Evolutionary conservation across 2,329 filamentous ascomycete genomes (phyloP).

Genomic region (Fusarium sp.): DNA sequence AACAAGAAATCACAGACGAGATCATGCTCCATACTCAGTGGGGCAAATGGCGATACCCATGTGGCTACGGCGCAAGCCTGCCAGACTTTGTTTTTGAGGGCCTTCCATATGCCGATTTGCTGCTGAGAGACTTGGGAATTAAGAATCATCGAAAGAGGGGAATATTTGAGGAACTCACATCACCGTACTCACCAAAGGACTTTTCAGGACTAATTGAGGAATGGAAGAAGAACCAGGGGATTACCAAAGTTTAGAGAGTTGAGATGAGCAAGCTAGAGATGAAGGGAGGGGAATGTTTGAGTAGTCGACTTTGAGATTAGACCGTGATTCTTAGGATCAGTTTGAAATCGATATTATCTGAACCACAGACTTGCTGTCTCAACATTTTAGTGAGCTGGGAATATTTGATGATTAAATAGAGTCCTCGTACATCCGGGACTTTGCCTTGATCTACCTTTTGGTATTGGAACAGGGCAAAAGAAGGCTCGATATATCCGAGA

Average conservation of each 20-base stretch:
- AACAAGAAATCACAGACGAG: slow-evolving; percentile 58
- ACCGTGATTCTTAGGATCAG: too few relatives aligned
- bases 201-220: background rate
- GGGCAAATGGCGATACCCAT: slow-evolving; percentile 77
- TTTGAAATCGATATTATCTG: too few relatives aligned
- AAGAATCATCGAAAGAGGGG: slow-evolving; percentile 38
- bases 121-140: slow-evolving; percentile 77
- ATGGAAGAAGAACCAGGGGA: background rate
- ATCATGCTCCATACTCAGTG: slow-evolving; percentile 77
- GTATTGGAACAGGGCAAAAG: too few relatives aligned
- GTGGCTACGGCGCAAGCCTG: slow-evolving; percentile 72
- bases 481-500: too few relatives aligned
- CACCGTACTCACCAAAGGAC: background rate
- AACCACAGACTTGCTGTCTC: too few relatives aligned
- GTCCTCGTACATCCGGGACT: too few relatives aligned
- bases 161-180: background rate
- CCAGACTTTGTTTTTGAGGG: slow-evolving; percentile 86
- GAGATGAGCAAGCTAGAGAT: background rate
- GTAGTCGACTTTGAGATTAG: too few relatives aligned
- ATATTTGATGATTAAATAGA: too few relatives aligned
- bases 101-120: slow-evolving; percentile 67
- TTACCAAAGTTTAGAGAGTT: background rate
- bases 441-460: too few relatives aligned
- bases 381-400: too few relatives aligned
- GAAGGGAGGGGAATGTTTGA: too few relatives aligned